Base-by-base conservation (phyloP, 1,139 yeast species). In the Wickerhamomyces sp. region DNA sequence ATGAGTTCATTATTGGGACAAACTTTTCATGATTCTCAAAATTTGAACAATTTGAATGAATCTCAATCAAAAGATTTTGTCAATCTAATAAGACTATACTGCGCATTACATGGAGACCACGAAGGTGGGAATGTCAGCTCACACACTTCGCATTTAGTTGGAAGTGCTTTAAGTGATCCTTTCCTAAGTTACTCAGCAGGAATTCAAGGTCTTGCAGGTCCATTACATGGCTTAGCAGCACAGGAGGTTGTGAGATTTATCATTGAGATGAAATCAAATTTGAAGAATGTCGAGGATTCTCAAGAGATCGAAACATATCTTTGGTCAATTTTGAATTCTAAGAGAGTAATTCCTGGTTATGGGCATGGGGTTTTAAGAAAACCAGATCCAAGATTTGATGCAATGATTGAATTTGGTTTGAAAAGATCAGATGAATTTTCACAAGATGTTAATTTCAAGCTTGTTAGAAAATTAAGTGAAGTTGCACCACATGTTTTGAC, bases 401-500 rank as follows among this genome's bases (percentile, higher is more conserved):
- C 67, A 10, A 57, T 63, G 65, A 39, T 62, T 20, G 44, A 57
- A 21, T 64, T 63, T 44, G 64, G 56, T 0, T 34, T 50, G 20
- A 45, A 51, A 13, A 52, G 64, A 38, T 48, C 56, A 1, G 37
- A 45, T 7, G 58, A 60, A 31, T 58, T 61, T 37, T 31, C 39
- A 5, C 37, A 52, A 16, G 68, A 64, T 37, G 39, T 39, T 11
- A 44, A 55, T 35, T 62, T 62, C 33, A 46, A 50, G 17, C 39
- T 63, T 25, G 66, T 63, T 46, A 51, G 54, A 33, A 50, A 49
- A 20, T 37, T 63, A 19, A 55, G 63, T 14, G 59, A 66, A 51
- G 62, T 74, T 34, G 81, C 79, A 14, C 81, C 82, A 38, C 59
- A 54, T 37, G 79, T 75, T 10, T 62, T 75, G 37, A 68, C 62